Conservation (phyloP, 768 basidiomycete species). For the Hericium erinaceus region DNA sequence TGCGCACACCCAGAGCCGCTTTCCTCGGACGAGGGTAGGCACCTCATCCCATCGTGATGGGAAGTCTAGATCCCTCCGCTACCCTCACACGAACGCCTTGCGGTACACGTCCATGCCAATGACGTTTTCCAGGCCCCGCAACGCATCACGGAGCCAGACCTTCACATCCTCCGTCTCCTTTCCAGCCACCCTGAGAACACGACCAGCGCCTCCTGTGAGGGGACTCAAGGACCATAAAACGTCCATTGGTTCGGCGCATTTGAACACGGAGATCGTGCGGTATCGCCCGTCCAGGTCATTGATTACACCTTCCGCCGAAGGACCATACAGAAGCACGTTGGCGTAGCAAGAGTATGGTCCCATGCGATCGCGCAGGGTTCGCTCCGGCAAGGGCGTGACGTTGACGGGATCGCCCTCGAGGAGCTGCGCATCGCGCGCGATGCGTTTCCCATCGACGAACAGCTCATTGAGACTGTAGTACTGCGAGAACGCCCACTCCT, state of each 20-base stretch:
- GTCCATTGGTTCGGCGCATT: conserved; percentile 38
- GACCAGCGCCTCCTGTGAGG: conserved; percentile 33
- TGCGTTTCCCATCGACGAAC: conserved; percentile 48
- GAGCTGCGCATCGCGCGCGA: conserved; percentile 72
- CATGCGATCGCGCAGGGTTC: conserved; percentile 50
- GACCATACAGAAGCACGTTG: conserved; percentile 73
- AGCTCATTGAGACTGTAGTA: conserved; percentile 87
- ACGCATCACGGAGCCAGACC: conserved; percentile 51
- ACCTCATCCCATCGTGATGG: too few relatives aligned
- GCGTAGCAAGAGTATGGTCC: conserved; percentile 87
- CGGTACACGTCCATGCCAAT: conserved; percentile 59
- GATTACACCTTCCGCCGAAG: conserved; percentile 40
- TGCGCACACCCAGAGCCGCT: too few relatives aligned
- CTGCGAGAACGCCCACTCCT: conserved; percentile 82
- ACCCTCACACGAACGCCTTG: conserved; percentile 44
- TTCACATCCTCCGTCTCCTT: conserved; percentile 69
- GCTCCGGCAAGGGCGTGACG: conserved; percentile 23
- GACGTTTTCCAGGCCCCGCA: conserved; percentile 40
- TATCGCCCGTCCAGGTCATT: conserved; percentile 40
- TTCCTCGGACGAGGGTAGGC: too few relatives aligned
- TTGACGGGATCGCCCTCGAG: conserved; percentile 39
- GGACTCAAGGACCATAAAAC: conserved; percentile 79
- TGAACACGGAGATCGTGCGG: conserved; percentile 53
- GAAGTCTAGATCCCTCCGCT: too few relatives aligned
- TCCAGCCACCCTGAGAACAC: conserved; percentile 67